Evolutionary conservation across 768 basidiomycete genomes (phyloP).

Genomic region (Lepiota venenata): DNA sequence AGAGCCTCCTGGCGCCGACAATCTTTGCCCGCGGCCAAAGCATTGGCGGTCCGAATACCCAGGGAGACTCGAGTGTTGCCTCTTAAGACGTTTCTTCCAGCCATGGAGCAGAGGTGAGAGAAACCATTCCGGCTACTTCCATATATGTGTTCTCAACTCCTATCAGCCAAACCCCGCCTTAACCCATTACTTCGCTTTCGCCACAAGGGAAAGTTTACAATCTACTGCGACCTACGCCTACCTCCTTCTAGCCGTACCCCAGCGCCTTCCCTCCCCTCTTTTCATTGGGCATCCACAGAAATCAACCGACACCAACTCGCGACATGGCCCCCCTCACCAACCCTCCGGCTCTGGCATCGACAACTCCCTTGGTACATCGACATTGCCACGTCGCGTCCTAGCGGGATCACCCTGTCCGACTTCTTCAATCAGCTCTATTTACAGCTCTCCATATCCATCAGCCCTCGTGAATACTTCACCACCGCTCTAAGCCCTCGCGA

Average conservation of each 20-base stretch:
- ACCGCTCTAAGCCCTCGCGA: background rate
- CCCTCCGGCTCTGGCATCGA: constrained; percentile 12
- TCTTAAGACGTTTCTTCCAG: background rate
- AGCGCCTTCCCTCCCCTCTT: background rate
- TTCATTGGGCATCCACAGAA: background rate
- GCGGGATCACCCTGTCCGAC: constrained; percentile 13
- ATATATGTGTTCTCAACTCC: no score
- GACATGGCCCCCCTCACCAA: constrained; percentile 4
- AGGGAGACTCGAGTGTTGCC: background rate
- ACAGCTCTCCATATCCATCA: constrained; percentile 8
- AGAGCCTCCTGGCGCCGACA: background rate
- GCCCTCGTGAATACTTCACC: constrained; percentile 11
- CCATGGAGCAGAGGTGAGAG: background rate
- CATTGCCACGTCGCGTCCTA: constrained; percentile 3
- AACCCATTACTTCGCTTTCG: background rate
- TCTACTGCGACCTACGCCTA: constrained; percentile 4
- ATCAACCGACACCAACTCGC: constrained; percentile 9
- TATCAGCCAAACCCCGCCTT: background rate
- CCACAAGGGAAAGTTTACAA: background rate
- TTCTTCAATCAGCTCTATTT: constrained; percentile 9
- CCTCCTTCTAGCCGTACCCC: background rate
- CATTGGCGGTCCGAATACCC: constrained; percentile 1
- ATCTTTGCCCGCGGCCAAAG: background rate
- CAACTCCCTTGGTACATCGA: constrained; percentile 14
- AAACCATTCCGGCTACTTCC: background rate